Conservation (phyloP, 345 rosid genomes). For the Murraya koenigii region DNA sequence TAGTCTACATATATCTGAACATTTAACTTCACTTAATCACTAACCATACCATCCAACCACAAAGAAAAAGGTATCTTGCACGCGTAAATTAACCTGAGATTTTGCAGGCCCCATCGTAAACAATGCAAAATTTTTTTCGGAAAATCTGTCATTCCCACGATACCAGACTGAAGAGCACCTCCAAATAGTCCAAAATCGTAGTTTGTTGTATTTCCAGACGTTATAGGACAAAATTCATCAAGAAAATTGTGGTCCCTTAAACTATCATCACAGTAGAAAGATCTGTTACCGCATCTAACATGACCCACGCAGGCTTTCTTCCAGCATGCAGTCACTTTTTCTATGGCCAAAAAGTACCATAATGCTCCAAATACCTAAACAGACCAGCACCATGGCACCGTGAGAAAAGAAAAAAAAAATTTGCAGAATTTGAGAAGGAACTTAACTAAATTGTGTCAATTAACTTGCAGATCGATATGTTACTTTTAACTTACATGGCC, state of each 20-base stretch:
- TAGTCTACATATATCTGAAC: no score
- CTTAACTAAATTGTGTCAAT: no score
- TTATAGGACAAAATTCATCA: neutral
- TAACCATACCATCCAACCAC: no score
- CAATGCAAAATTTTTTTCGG: neutral
- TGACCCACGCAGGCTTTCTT: neutral
- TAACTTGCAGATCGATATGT: no score
- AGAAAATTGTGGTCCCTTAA: neutral
- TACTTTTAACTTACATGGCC: conserved; percentile 5
- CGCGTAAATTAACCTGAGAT: neutral
- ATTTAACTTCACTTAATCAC: no score
- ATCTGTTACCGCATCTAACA: neutral
- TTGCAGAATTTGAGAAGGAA: no score
- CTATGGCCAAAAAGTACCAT: neutral
- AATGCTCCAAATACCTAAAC: neutral
- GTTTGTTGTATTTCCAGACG: neutral
- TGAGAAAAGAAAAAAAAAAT: no score
- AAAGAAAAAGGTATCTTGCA: no score
- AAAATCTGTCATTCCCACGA: neutral
- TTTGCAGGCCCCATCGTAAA: neutral
- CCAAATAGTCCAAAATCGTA: neutral
- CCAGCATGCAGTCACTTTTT: neutral
- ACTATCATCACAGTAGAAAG: neutral
- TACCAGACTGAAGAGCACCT: neutral
- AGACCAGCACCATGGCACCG: no score